Evolutionary conservation across 129 eudicot species (phyloP), one percentile per base, ranked within the genome.

Genomic region (Lactuca sativa): DNA sequence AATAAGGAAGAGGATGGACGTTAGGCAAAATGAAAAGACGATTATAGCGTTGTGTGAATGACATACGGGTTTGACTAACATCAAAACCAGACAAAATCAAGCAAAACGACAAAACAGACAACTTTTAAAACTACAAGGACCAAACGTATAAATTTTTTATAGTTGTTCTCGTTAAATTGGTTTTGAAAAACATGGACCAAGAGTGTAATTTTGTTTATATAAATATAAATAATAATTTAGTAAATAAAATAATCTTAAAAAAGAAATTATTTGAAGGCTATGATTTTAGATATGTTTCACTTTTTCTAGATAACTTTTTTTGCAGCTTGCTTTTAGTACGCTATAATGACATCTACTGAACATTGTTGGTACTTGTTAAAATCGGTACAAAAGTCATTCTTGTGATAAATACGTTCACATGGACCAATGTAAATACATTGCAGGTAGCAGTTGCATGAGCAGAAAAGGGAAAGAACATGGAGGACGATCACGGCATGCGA

Each of bases 401-500:
- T 47, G 13, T 12, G 4, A 47, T 47, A 11, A 47, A 47, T 47
- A 47, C 52, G 12, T 11, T 3, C 52, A 47, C 52, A 11, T 47
- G 52, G 12, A 47, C 12, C 9, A 12, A 47, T 47, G 52, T 47
- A 47, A 47, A 47, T 47, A 12, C n/a, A 43, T 11, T 47, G 12
- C 15, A 47, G 70, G 16, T 73, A 10, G 78, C 21, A 3, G 77
- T 60, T 67, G 74, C 44, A 40, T 3, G n/a, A 6, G 7, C 54
- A 56, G 25, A 67, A 4, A 34, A 21, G 12, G 7, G 5, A 7
- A 17, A 56, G 31, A 33, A 55, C 57, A 74, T 75, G 84, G 75
- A 61, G 4, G 63, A 59, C 14, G 76, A 54, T 16, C 40, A 63
- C 2, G 77, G 47, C 60, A 49, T 73, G 69, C 12, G 30, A 41